phyloP scores from a whole-genome alignment of 805 yeast genomes.

The Candida manassasensis region DNA sequence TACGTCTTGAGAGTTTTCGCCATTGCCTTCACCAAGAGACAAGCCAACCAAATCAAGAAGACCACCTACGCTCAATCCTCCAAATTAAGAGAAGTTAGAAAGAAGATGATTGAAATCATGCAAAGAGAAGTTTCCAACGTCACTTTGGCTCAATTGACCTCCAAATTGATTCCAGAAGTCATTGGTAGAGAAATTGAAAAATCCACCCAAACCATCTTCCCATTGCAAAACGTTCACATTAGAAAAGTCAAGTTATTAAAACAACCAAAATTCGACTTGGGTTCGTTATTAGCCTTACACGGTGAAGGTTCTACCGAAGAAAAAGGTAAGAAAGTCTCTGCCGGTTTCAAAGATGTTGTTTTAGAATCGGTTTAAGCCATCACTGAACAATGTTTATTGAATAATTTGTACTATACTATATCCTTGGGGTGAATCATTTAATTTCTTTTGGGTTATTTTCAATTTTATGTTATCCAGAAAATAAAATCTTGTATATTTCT shows the following conservation, averaged over 20 bases:
- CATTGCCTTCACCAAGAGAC: conserved; percentile 95
- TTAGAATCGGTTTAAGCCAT: conserved; percentile 79
- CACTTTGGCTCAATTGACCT: conserved; percentile 88
- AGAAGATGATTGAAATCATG: conserved; percentile 90
- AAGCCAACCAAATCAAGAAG: conserved; percentile 90
- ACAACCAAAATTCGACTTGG: conserved; percentile 95
- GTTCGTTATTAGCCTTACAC: conserved; percentile 88
- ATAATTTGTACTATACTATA: conserved; percentile 2
- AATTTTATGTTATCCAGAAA: conserved; percentile 7
- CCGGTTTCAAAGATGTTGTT: conserved; percentile 95
- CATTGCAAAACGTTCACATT: conserved; percentile 94
- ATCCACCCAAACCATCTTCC: conserved; percentile 86
- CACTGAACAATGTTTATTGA: not conserved
- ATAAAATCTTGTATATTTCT: conserved; percentile 11
- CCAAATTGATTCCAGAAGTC: conserved; percentile 95
- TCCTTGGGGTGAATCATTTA: conserved; percentile 7
- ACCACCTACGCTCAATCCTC: conserved; percentile 94
- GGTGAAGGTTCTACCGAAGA: conserved; percentile 84
- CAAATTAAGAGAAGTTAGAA: conserved; percentile 91
- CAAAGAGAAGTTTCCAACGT: conserved; percentile 87
- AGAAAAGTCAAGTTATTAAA: conserved; percentile 96
- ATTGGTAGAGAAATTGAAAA: conserved; percentile 95
- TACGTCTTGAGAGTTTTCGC: conserved; percentile 91
- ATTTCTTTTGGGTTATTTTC: conserved; percentile 7
- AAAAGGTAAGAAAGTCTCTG: conserved; percentile 93